phyloP scores from a whole-genome alignment of 1,139 yeast species.

The Geotrichum reessii region DNA sequence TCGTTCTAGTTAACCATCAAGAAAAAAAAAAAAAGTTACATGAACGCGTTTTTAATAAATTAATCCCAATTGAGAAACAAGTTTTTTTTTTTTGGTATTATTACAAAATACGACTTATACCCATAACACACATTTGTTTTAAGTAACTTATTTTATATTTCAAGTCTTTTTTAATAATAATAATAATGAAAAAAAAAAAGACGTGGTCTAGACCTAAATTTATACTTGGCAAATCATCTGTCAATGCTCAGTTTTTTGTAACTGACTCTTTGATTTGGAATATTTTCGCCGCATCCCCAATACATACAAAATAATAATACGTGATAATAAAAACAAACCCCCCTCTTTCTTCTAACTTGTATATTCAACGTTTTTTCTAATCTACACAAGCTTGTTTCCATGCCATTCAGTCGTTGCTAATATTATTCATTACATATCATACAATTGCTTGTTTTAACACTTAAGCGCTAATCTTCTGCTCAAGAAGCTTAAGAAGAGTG shows the following conservation, averaged over 20 bases:
- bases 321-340: no score
- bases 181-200: no score
- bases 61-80: neutral
- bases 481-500: slow-evolving; percentile 74
- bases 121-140: neutral
- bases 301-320: no score
- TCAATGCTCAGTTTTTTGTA: no score
- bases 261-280: no score
- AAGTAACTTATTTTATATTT: neutral
- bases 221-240: no score
- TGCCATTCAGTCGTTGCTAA: neutral
- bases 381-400: neutral
- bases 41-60: neutral
- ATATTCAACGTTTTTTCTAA: neutral
- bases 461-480: slow-evolving; percentile 49
- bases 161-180: no score
- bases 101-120: no score
- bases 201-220: neutral
- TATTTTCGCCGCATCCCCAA: no score
- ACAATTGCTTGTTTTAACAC: neutral
- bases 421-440: neutral
- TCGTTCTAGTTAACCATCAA: neutral
- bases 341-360: neutral
- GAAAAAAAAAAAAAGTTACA: neutral
- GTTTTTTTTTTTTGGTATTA: no score